Base-by-base conservation (phyloP, 768 basidiomycete genomes). In the Lentinus brumalis region DNA sequence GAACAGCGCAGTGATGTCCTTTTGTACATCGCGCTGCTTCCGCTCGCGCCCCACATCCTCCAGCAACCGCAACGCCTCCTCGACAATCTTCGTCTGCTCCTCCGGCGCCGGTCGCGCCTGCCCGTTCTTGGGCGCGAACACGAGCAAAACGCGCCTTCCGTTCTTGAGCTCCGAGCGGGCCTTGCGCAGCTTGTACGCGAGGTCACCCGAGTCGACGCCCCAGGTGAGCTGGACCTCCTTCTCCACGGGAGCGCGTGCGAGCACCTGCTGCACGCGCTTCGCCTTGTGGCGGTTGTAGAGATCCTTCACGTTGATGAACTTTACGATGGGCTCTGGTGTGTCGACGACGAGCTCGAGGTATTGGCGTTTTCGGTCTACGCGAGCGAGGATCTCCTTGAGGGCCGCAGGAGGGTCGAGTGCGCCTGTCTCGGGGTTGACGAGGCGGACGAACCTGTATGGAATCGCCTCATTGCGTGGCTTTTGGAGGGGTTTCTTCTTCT, bases 201-300 rank as follows among this genome's bases (percentile, higher is more conserved):
- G 67, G 67, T 94, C 92, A 7, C 79, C 82, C 32, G 70, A 63
- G 7, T 76, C 83, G 12, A 86, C 81, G 2, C 77, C 78, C 89
- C 91, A 94, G 12, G 86, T 84, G 49, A 94, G 68, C 73, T 89
- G 87, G 5, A 91, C 76, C 75, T 91, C 87, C 76, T 92, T 92
- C 56, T 75, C 69, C 63, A 74, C 75, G 61, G 68, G 69, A 26
- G 69, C 64, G 10, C 57, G 67, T 42, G 16, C 59, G 62, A 69
- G 54, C 21, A 70, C 60, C 49, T 66, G 64, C 44, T 66, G 74
- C 47, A 66, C 64, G 51, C 66, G 75, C 63, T 77, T 78, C 53
- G 71, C 73, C 63, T 76, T 75, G 45, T 70, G 71, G 62, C 76
- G 77, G 41, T 73, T 74, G 58, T 75, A 76, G 41, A 75, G 73